A percentile compares a stretch with the other conserved stretches of the same genome.
phyloP scores from a whole-genome alignment of 768 basidiomycete species.

The Rossbeevera mucosa region DNA sequence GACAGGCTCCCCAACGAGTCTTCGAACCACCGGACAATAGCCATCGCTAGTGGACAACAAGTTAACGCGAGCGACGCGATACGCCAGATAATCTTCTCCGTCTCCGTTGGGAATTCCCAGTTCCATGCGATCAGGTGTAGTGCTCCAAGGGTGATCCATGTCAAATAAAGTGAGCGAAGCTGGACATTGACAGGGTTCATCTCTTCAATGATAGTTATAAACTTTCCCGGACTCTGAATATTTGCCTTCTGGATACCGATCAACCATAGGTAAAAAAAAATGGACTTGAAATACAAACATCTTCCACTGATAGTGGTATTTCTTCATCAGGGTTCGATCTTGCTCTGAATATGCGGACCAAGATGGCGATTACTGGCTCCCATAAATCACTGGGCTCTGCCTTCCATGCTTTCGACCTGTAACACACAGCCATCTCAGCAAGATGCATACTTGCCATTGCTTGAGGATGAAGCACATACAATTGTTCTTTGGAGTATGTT shows the following conservation, averaged over 20 bases:
- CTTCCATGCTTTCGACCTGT: background rate
- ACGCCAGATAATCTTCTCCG: background rate
- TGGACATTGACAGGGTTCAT: background rate
- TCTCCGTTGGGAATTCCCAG: background rate
- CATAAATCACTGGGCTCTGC: background rate
- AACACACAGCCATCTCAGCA: background rate
- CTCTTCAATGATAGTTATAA: background rate
- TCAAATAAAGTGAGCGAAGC: background rate
- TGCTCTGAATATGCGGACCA: background rate
- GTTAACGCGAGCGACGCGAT: background rate
- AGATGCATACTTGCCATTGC: background rate
- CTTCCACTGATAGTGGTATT: background rate
- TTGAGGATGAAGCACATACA: background rate
- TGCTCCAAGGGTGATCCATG: background rate
- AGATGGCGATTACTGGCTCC: background rate
- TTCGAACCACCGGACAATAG: background rate
- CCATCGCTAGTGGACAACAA: background rate
- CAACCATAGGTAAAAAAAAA: background rate
- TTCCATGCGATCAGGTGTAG: constrained; percentile 4
- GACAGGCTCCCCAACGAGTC: background rate
- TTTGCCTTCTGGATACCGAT: background rate
- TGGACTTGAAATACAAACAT: background rate
- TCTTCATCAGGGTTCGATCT: background rate
- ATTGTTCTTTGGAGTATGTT: background rate
- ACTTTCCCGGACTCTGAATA: background rate